Evolutionary conservation across 495 filamentous ascomycete species (phyloP).

Genomic region (Aspergillus carlsbadensis): DNA sequence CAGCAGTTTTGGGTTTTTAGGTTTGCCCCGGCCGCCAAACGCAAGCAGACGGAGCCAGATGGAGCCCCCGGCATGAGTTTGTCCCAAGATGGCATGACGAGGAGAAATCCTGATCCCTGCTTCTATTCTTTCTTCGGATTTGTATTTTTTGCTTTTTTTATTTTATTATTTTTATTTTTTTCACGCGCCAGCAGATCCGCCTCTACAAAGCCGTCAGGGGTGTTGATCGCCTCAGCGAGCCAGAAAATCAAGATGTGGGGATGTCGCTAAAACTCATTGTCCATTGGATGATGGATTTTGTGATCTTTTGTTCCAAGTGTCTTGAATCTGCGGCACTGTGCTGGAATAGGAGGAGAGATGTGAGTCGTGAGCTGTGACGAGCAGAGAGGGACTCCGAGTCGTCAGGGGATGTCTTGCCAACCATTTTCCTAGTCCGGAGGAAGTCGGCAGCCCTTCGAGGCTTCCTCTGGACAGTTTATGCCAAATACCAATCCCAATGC

Average conservation of each 20-base stretch:
- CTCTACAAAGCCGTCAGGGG: neutral
- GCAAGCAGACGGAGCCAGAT: conserved; percentile 5
- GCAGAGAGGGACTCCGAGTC: neutral
- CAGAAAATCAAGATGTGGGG: neutral
- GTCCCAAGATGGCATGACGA: conserved; percentile 22
- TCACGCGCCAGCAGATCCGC: too few relatives aligned
- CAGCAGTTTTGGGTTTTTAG: conserved; percentile 17
- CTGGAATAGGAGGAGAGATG: neutral
- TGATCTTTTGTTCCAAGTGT: neutral
- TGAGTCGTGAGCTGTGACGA: neutral
- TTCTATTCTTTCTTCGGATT: too few relatives aligned
- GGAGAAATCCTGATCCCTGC: neutral
- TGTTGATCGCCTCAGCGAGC: conserved; percentile 1
- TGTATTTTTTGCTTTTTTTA: too few relatives aligned
- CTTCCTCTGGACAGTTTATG: conserved; percentile 10
- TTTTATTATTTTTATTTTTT: too few relatives aligned
- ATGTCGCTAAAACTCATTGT: neutral
- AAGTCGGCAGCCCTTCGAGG: neutral
- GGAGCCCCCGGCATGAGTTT: conserved; percentile 11
- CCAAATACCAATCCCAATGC: neutral
- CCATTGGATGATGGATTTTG: neutral
- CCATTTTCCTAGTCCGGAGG: conserved; percentile 19
- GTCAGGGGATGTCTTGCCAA: neutral
- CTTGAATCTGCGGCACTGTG: neutral
- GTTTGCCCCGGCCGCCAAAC: conserved; percentile 16